Base-by-base conservation (phyloP, 108 stramenopile genomes). In the Poteriospumella lacustris region DNA sequence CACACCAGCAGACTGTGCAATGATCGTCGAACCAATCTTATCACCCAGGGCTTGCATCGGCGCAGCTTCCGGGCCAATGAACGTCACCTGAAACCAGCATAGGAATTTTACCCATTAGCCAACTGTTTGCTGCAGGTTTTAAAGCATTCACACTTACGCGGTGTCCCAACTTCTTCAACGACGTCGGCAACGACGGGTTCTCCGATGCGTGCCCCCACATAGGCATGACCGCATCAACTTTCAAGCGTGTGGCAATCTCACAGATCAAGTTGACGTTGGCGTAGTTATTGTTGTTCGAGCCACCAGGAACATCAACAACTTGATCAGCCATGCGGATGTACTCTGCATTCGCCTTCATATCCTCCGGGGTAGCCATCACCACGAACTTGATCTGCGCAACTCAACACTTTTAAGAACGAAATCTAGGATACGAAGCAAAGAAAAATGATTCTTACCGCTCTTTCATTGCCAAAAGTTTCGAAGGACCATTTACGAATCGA, bases 241-340 rank as follows among this genome's bases (percentile, higher is more conserved):
- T 88, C 82, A 93, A 95, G 0, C 92, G 87, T 26, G 96, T 91
- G 0, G 99, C 99, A 31, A 97, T 89, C 89, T 99, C 96, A 42
- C 97, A 94, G 83, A 99, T 99, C 36, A 97, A 91, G 33, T 89
- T 94, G 26, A 99, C 97, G 86, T 99, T 99, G 85, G 96, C 96
- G 84, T 98, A 99, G 91, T 99, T 99, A 93, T 97, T 94, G 87
- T 97, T 97, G 92, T 99, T 99, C 75, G 95, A 92, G 52, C 97
- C 99, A 39, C 97, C 96, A 2, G 99, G 99, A 40, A 99, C 99
- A 84, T 99, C 96, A 43, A 96, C 94, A 59, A 99, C 95, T 83
- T 96, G 89, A 86, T 98, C 97, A 60, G 90, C 97, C 93, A 96
- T 94, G 75, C 99, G 96, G 78, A 99, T 97, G 88, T 97, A 99